Percentiles rank a stretch among this genome's conserved stretches.
phyloP scores from a whole-genome alignment of 2,329 filamentous ascomycete genomes.

The Periconia digitata region DNA sequence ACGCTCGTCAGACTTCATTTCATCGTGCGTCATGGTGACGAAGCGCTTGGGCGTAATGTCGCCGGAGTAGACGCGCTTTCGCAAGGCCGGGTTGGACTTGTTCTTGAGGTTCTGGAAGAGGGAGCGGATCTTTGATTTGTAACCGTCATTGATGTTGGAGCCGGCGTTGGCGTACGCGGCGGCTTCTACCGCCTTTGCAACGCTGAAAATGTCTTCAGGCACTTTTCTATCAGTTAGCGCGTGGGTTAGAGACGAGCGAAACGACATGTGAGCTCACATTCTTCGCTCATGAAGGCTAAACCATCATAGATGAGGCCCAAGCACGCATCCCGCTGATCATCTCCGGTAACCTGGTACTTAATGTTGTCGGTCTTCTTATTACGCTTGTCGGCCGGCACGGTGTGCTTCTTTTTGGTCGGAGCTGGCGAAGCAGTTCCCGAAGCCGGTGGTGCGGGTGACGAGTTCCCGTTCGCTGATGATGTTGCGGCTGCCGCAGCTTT shows the following conservation, averaged over 20 bases:
- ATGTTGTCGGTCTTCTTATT: conserved; percentile 81
- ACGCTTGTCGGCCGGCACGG: conserved; percentile 71
- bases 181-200: conserved; percentile 71
- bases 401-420: conserved; percentile 57
- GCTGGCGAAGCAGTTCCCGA: conserved; percentile 47
- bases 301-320: conserved; percentile 94
- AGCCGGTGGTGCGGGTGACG: conserved; percentile 37
- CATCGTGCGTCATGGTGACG: conserved; percentile 83
- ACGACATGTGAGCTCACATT: conserved; percentile 37
- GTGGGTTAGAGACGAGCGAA: conserved; percentile 7
- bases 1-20: conserved; percentile 85
- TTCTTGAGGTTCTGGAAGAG: conserved; percentile 95
- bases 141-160: conserved; percentile 69
- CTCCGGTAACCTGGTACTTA: conserved; percentile 73
- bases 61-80: conserved; percentile 72
- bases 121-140: conserved; percentile 86
- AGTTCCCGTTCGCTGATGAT: conserved; percentile 24
- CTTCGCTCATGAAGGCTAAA: conserved; percentile 69
- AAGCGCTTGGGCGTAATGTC: conserved; percentile 73
- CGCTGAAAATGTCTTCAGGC: conserved; percentile 66
- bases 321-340: conserved; percentile 75
- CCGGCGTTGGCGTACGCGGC: conserved; percentile 72
- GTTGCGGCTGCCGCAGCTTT: conserved; percentile 21
- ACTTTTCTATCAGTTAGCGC: conserved; percentile 36
- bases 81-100: conserved; percentile 79